Evolutionary conservation across 257 asterid species (phyloP).

Genomic region (Capsicum rhomboideum): DNA sequence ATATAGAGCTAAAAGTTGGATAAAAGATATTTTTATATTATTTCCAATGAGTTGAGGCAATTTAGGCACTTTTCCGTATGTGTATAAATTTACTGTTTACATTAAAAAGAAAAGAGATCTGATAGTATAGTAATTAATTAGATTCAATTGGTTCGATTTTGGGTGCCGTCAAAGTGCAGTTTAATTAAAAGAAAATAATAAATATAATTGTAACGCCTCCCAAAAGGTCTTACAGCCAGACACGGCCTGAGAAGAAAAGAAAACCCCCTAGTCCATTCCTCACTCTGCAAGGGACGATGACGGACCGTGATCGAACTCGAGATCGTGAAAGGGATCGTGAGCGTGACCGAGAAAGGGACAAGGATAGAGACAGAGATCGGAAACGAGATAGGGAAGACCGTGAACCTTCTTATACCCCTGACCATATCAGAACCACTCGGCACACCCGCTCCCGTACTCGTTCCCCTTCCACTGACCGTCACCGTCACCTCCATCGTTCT

Average conservation of each 20-base stretch:
- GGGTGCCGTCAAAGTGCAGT: no score
- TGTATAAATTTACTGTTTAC: no score
- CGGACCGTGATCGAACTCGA: slow-evolving; percentile 3
- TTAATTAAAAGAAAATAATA: no score
- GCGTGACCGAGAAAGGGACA: slow-evolving; percentile 47
- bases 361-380: slow-evolving; percentile 34
- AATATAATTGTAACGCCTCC: no score
- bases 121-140: no score
- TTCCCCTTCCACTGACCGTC: slow-evolving; percentile 84
- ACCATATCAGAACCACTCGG: slow-evolving; percentile 50
- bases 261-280: not conserved
- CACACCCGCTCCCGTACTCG: slow-evolving; percentile 72
- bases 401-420: slow-evolving; percentile 38
- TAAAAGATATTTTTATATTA: no score
- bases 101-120: no score
- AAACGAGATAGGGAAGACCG: slow-evolving; percentile 37
- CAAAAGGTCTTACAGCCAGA: not conserved
- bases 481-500: slow-evolving; percentile 54
- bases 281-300: not conserved
- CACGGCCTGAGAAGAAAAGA: not conserved
- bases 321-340: slow-evolving; percentile 29
- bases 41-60: no score
- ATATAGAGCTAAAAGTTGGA: no score
- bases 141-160: no score
- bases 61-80: no score